Evolutionary conservation across 495 filamentous ascomycete genomes (phyloP).

Genomic region (Cercophora samala): DNA sequence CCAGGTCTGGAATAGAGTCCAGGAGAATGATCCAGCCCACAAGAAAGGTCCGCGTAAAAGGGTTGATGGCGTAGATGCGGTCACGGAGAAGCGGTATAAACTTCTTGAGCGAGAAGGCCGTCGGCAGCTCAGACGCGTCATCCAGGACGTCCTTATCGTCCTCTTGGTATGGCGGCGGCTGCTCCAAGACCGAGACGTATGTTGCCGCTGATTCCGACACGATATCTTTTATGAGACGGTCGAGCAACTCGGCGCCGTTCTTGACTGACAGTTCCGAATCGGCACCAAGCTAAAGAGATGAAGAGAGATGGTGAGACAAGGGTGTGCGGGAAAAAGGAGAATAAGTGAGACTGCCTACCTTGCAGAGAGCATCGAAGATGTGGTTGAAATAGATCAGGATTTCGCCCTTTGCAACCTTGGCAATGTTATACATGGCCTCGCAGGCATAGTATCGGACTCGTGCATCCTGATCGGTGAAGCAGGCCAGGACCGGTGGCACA

Average conservation of each 20-base stretch:
- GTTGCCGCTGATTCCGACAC: slow-evolving; percentile 94
- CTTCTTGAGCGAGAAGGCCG: slow-evolving; percentile 83
- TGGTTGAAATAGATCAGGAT: slow-evolving; percentile 96
- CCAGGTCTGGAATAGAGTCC: slow-evolving; percentile 95
- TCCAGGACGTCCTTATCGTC: slow-evolving; percentile 50
- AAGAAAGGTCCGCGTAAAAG: slow-evolving; percentile 90
- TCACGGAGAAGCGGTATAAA: slow-evolving; percentile 94
- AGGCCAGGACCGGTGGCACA: slow-evolving; percentile 95
- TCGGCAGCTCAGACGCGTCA: slow-evolving; percentile 60
- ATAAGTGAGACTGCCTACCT: slow-evolving; percentile 52
- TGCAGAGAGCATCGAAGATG: slow-evolving; percentile 95
- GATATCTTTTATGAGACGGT: slow-evolving; percentile 96
- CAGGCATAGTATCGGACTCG: slow-evolving; percentile 98
- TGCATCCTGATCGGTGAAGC: slow-evolving; percentile 97
- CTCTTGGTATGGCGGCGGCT: slow-evolving; percentile 45
- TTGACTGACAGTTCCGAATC: slow-evolving; percentile 97
- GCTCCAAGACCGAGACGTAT: slow-evolving; percentile 85
- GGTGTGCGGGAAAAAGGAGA: slow-evolving; percentile 13
- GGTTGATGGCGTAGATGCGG: slow-evolving; percentile 87
- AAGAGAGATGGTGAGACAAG: slow-evolving; percentile 9
- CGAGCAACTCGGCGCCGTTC: slow-evolving; percentile 94
- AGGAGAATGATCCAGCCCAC: slow-evolving; percentile 94
- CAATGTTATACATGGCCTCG: slow-evolving; percentile 99
- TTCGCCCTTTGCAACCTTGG: slow-evolving; percentile 98
- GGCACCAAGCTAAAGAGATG: slow-evolving; percentile 69